Evolutionary conservation across 345 rosid genomes (phyloP).

Genomic region (Bruguiera gymnorhiza): DNA sequence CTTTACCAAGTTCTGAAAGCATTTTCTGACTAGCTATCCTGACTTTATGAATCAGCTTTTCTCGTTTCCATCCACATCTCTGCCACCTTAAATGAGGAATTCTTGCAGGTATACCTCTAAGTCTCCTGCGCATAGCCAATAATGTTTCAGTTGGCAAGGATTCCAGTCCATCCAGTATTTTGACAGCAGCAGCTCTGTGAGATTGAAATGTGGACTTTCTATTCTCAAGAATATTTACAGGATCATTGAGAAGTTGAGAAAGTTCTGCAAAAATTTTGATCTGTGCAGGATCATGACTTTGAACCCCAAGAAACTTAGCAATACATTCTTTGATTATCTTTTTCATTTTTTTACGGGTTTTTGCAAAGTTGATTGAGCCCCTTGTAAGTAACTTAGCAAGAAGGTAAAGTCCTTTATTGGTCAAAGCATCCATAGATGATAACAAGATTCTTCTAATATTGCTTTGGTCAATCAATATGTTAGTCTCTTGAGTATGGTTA

Average conservation of each 20-base stretch:
- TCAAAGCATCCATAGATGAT: constrained; percentile 49
- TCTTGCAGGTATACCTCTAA: constrained; percentile 37
- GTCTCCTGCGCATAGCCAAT: constrained; percentile 68
- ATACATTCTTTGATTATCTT: constrained; percentile 46
- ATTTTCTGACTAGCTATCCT: constrained; percentile 41
- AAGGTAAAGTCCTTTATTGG: constrained; percentile 57
- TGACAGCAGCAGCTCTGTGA: constrained; percentile 38
- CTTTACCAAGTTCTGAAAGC: constrained; percentile 55
- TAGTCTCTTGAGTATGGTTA: constrained; percentile 18
- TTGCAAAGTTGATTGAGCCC: constrained; percentile 43
- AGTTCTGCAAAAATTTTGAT: constrained; percentile 34
- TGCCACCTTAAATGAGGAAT: constrained; percentile 35
- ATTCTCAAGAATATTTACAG: constrained; percentile 41
- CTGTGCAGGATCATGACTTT: constrained; percentile 20
- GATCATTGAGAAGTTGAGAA: constrained; percentile 46
- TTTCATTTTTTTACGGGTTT: constrained; percentile 57
- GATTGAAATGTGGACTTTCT: constrained; percentile 34
- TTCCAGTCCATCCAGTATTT: constrained; percentile 49
- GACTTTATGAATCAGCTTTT: constrained; percentile 38
- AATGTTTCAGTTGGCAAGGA: constrained; percentile 49
- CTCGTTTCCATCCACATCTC: constrained; percentile 36
- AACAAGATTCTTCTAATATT: constrained; percentile 33
- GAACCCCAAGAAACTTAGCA: constrained; percentile 17
- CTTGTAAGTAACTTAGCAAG: constrained; percentile 47
- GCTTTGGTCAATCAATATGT: constrained; percentile 23